A percentile compares a stretch with the other conserved stretches of the same genome.
Evolutionary conservation across 2,329 filamentous ascomycete genomes (phyloP).

Genomic region (Lasiodiplodia gonubiensis): DNA sequence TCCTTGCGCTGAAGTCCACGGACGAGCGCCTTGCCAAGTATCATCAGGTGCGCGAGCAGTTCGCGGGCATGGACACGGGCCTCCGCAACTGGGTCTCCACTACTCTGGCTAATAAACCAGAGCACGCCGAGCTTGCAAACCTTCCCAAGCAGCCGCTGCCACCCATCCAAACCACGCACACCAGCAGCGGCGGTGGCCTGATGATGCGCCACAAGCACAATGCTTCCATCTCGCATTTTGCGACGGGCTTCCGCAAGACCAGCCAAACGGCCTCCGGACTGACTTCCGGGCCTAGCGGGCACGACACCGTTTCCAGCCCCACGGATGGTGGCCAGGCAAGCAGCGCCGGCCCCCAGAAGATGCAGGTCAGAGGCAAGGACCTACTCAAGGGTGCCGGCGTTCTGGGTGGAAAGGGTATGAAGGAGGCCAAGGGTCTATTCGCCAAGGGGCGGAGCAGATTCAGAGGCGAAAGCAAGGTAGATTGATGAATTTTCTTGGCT

Average conservation of each 20-base stretch:
- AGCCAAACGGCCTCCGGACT: constrained; percentile 33
- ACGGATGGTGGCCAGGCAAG: constrained; percentile 28
- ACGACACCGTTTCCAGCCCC: constrained; percentile 36
- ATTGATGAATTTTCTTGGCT: constrained; percentile 64
- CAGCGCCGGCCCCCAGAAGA: constrained; percentile 45
- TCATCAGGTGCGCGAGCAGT: constrained; percentile 72
- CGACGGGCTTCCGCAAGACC: constrained; percentile 29
- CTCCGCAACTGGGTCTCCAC: constrained; percentile 65
- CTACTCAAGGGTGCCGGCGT: constrained; percentile 81
- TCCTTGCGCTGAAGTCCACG: constrained; percentile 70
- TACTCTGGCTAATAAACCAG: constrained; percentile 57
- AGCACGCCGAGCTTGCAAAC: constrained; percentile 55
- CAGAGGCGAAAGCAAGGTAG: constrained; percentile 80
- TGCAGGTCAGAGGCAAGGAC: constrained; percentile 86
- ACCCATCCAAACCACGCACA: constrained; percentile 31
- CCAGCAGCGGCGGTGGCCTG: constrained; percentile 26
- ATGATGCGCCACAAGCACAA: constrained; percentile 42
- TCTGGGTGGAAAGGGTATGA: constrained; percentile 70
- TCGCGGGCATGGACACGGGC: constrained; percentile 75
- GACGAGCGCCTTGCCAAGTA: constrained; percentile 75
- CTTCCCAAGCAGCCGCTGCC: constrained; percentile 52
- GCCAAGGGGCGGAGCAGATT: constrained; percentile 90
- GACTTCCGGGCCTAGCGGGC: constrained; percentile 38
- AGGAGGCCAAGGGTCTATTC: constrained; percentile 88
- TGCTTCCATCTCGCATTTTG: constrained; percentile 45